Conservation (phyloP, 768 basidiomycete genomes). For the Dictyophora rubrovolvata region DNA sequence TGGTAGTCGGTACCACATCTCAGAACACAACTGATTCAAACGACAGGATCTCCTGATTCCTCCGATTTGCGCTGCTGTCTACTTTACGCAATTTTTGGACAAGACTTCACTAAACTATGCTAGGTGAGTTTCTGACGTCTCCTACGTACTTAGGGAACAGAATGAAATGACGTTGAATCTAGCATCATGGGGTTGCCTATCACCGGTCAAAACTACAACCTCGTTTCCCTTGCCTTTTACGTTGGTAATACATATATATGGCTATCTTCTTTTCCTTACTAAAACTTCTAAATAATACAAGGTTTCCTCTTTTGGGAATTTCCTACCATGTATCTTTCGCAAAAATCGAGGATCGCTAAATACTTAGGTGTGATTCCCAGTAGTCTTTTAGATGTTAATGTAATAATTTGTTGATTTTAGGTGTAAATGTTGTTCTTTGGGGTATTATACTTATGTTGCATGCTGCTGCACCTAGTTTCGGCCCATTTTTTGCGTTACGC, state of each 20-base stretch:
- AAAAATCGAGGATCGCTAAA: slow-evolving; percentile 13
- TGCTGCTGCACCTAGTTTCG: slow-evolving; percentile 11
- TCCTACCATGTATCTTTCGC: slow-evolving; percentile 13
- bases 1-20: background rate
- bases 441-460: slow-evolving; percentile 14
- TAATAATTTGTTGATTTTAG: background rate
- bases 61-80: slow-evolving; percentile 51
- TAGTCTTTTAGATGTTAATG: background rate
- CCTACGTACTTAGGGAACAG: too few species aligned
- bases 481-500: slow-evolving; percentile 15
- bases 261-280: background rate
- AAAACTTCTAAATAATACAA: background rate
- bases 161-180: background rate
- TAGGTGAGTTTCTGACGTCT: slow-evolving; percentile 28
- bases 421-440: slow-evolving; percentile 17
- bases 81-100: slow-evolving; percentile 60
- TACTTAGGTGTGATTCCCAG: slow-evolving; percentile 9
- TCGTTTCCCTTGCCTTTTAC: slow-evolving; percentile 14
- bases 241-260: slow-evolving; percentile 9
- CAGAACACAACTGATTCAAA: background rate
- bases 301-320: slow-evolving; percentile 14
- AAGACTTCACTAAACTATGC: slow-evolving; percentile 65
- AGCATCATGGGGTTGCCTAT: slow-evolving; percentile 16
- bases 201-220: slow-evolving; percentile 10
- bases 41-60: slow-evolving; percentile 43